Evolutionary conservation across 2,329 filamentous ascomycete species (phyloP).

Genomic region (Gaeumannomyces tritici): DNA sequence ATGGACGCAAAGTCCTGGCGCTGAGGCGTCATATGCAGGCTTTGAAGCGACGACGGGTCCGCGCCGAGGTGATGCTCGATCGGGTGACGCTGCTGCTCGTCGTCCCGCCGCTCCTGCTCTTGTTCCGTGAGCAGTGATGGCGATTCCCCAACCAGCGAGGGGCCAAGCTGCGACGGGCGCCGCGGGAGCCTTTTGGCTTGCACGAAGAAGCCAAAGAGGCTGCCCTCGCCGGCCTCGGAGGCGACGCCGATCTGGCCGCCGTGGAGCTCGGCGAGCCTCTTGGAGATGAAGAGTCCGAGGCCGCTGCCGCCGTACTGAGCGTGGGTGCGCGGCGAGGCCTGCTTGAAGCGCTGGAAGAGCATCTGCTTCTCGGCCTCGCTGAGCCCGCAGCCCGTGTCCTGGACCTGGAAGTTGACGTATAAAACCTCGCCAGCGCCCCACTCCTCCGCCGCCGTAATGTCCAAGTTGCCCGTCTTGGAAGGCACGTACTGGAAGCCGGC

Average conservation of each 20-base stretch:
- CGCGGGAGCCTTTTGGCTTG: constrained; percentile 27
- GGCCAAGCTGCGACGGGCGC: constrained; percentile 14
- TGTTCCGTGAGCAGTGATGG: not conserved
- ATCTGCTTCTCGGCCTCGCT: constrained; percentile 52
- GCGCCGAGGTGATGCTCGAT: constrained; percentile 10
- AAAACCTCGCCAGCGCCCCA: constrained; percentile 23
- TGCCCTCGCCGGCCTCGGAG: constrained; percentile 46
- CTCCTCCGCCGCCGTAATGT: constrained; percentile 14
- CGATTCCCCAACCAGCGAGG: too few species aligned
- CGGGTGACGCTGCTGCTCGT: constrained; percentile 5
- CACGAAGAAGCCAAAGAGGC: constrained; percentile 55
- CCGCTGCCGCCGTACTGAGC: constrained; percentile 57
- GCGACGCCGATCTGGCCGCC: constrained; percentile 56
- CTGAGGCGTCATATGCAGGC: constrained; percentile 12
- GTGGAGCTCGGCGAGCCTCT: constrained; percentile 53
- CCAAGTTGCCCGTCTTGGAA: constrained; percentile 11
- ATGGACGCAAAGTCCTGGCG: constrained; percentile 15
- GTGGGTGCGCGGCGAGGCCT: constrained; percentile 39
- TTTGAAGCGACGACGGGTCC: constrained; percentile 3
- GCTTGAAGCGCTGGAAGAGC: constrained; percentile 59
- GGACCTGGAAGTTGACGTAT: constrained; percentile 41
- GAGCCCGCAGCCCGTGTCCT: constrained; percentile 57
- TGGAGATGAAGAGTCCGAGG: constrained; percentile 54
- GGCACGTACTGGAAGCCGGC: constrained; percentile 22
- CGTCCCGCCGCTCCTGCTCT: not conserved